phyloP scores from a whole-genome alignment of 2,329 filamentous ascomycete genomes.

The Talaromyces amestolkiae region DNA sequence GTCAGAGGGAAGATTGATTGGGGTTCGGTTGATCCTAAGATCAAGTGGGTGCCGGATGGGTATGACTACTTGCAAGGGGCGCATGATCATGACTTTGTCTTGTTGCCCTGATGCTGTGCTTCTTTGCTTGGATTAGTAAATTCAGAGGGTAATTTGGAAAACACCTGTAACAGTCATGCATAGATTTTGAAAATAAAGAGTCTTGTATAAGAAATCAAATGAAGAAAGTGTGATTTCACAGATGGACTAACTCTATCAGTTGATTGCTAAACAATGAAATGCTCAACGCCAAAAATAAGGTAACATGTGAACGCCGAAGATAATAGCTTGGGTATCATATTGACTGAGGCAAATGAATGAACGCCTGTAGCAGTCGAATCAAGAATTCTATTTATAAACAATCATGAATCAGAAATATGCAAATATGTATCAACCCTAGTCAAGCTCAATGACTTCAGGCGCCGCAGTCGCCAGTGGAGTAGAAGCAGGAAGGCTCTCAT shows the following conservation, averaged over 20 bases:
- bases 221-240: not conserved
- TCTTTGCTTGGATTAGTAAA: not conserved
- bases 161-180: not conserved
- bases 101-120: constrained; percentile 21
- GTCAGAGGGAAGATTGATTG: constrained; percentile 34
- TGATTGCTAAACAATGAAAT: constrained; percentile 4
- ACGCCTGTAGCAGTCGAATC: not conserved
- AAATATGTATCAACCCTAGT: constrained; percentile 20
- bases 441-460: constrained; percentile 26
- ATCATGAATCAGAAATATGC: not conserved
- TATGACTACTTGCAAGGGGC: constrained; percentile 39
- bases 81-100: constrained; percentile 37
- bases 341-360: not conserved
- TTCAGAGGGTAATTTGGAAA: not conserved
- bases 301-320: constrained; percentile 1
- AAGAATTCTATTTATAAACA: constrained; percentile 1
- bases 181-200: not conserved
- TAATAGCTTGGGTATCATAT: constrained; percentile 15
- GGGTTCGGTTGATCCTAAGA: constrained; percentile 34
- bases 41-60: constrained; percentile 38
- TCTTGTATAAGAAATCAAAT: not conserved
- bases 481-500: not conserved
- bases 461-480: constrained; percentile 8
- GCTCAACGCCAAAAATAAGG: not conserved
- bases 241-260: not conserved